Evolutionary conservation across 2,329 filamentous ascomycete species (phyloP), one percentile per base, ranked within the genome.

Genomic region (Trichothecium sympodiale): DNA sequence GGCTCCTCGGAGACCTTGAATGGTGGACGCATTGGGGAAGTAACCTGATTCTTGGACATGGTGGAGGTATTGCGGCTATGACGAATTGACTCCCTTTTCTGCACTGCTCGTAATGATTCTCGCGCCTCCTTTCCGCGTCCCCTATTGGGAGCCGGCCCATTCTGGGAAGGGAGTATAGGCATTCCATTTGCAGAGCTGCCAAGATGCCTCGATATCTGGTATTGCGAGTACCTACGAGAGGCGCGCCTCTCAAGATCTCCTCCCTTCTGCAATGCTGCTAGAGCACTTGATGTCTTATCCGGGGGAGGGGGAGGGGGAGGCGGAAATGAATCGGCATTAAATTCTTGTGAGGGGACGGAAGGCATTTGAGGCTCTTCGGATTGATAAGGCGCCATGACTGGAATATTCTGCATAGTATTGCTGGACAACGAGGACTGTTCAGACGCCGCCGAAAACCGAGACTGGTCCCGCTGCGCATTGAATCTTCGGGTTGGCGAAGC

Each of bases 171-270:
- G 15, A 96, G 74, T 51, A 93, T 83, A 6, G 88, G 86, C 13
- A 96, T 80, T 15, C 84, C 86, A 57, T 80, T 87, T 13, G 83
- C 73, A 28, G 81, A 80, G 13, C 78, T 74, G 9, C 89, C 89
- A 2, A 96, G 67, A 49, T 94, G 87, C 53, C 95, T 96, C 31
- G 86, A 85, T 46, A 98, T 94, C 52, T 98, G 91, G 54, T 96
- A 98, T 36, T 87, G 83, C 2, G 91, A 96, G 54, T 96, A 98
- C 50, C 91, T 72, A 46, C 89, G 74, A 12, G 91, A 98, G 1
- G 91, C 91, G 53, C 91, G 74, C 52, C 91, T 76, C 60, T 98
- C 91, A 34, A 98, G 64, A 46, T 95, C 88, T 15, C 89, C 89
- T 25, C 88, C 88, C 57, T 87, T 77, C 59, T 96, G 91, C 45